phyloP scores from a whole-genome alignment of 768 basidiomycete genomes.

The Nevesoporus exiguus region DNA sequence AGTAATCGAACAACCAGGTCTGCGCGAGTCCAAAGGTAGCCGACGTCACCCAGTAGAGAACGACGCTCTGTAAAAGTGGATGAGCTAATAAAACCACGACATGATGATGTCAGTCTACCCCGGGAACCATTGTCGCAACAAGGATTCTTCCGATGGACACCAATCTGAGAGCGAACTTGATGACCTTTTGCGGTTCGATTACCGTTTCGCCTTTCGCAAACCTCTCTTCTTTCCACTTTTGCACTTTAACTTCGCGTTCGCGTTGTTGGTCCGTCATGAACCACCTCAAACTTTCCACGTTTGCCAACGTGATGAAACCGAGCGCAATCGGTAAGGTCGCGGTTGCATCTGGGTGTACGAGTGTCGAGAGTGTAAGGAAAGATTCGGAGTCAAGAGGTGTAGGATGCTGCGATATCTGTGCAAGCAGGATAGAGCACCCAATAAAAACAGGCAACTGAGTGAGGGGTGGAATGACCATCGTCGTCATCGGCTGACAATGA shows the following conservation, averaged over 20 bases:
- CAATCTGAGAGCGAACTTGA: slow-evolving; percentile 53
- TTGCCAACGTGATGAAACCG: slow-evolving; percentile 72
- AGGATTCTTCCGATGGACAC: slow-evolving; percentile 66
- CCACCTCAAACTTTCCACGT: slow-evolving; percentile 77
- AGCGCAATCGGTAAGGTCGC: slow-evolving; percentile 64
- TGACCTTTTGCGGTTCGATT: slow-evolving; percentile 44
- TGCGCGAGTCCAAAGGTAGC: slow-evolving; percentile 71
- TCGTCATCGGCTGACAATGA: slow-evolving; percentile 52
- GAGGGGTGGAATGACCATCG: slow-evolving; percentile 58
- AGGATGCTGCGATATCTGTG: slow-evolving; percentile 52
- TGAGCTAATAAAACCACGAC: not conserved
- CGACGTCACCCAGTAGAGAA: slow-evolving; percentile 77
- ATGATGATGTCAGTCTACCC: slow-evolving; percentile 42
- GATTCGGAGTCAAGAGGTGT: slow-evolving; percentile 72
- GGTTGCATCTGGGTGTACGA: slow-evolving; percentile 70
- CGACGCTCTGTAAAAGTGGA: slow-evolving; percentile 45
- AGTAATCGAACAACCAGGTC: slow-evolving; percentile 70
- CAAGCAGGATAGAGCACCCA: slow-evolving; percentile 56
- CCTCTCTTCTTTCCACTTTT: slow-evolving; percentile 44
- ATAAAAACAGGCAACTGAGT: slow-evolving; percentile 74
- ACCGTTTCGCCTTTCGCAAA: slow-evolving; percentile 43
- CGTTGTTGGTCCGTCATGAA: slow-evolving; percentile 58
- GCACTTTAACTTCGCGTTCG: slow-evolving; percentile 45
- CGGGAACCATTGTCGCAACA: slow-evolving; percentile 64
- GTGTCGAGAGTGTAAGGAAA: slow-evolving; percentile 68